Percentiles rank a stretch among this genome's conserved stretches.
Evolutionary conservation across 805 yeast species (phyloP).

Genomic region (Starmerella kuoi): DNA sequence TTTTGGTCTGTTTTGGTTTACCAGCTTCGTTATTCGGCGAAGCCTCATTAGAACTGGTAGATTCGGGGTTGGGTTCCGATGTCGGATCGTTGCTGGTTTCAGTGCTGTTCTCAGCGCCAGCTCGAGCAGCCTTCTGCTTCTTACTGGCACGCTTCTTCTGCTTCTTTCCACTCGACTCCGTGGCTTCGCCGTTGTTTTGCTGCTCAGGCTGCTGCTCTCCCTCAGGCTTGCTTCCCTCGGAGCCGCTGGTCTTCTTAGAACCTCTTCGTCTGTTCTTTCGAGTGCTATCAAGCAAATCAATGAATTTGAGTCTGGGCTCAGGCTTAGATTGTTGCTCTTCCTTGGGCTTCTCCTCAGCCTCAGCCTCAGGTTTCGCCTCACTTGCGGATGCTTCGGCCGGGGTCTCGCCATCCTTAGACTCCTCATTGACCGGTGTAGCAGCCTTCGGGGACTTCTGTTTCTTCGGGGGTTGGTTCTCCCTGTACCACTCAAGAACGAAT

Average conservation of each 20-base stretch:
- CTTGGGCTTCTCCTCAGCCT: too few species aligned
- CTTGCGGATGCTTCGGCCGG: too few species aligned
- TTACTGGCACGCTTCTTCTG: neutral
- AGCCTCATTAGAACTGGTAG: neutral
- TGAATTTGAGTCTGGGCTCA: too few species aligned
- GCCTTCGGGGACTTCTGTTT: too few species aligned
- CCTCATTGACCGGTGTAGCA: too few species aligned
- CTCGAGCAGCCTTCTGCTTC: neutral
- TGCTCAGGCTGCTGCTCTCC: neutral
- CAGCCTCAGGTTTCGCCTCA: too few species aligned
- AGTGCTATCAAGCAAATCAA: too few species aligned
- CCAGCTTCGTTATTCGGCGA: neutral
- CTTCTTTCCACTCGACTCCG: neutral
- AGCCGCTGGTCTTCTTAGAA: too few species aligned
- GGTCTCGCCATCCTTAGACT: too few species aligned
- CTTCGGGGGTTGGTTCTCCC: conserved; percentile 1
- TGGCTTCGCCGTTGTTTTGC: neutral
- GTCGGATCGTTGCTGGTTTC: neutral
- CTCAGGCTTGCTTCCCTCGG: too few species aligned
- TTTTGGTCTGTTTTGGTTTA: neutral
- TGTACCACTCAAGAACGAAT: conserved; percentile 2
- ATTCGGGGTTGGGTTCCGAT: neutral
- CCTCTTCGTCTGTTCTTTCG: too few species aligned
- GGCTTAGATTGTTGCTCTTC: too few species aligned
- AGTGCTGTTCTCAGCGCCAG: neutral